phyloP scores from a whole-genome alignment of 139 green algal species.

The Chlamydomonas eustigma region DNA sequence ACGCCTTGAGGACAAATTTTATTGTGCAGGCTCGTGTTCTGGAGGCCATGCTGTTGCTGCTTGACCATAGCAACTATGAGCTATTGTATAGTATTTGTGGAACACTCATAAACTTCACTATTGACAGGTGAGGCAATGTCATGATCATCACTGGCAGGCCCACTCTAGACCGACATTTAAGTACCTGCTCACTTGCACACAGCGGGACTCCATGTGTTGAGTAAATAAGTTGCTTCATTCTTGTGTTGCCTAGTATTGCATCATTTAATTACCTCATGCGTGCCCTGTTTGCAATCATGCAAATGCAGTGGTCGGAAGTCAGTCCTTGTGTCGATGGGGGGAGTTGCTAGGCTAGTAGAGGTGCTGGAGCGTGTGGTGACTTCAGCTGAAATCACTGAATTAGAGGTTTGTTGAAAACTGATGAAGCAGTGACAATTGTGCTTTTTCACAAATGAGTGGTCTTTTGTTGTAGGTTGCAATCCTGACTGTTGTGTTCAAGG shows the following conservation, averaged over 20 bases:
- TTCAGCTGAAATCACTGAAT: not conserved
- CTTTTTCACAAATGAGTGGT: not conserved
- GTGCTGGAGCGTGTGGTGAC: slow-evolving; percentile 24
- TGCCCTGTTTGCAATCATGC: no score
- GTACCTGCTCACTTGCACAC: no score
- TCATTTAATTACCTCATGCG: not conserved
- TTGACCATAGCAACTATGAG: slow-evolving; percentile 48
- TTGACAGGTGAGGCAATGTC: slow-evolving; percentile 10
- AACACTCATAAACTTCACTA: slow-evolving; percentile 49
- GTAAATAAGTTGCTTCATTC: no score
- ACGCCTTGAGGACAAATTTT: no score
- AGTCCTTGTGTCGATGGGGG: slow-evolving; percentile 23
- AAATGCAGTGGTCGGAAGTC: not conserved
- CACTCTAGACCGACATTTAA: no score
- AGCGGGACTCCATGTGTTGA: no score
- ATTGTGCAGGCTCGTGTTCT: slow-evolving; percentile 28
- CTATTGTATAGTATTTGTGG: slow-evolving; percentile 38
- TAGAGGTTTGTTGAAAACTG: slow-evolving; percentile 3
- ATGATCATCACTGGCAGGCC: not conserved
- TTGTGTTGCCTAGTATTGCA: no score
- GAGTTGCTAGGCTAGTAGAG: slow-evolving; percentile 29
- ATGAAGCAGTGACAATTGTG: not conserved
- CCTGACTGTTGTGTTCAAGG: slow-evolving; percentile 41
- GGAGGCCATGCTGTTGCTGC: slow-evolving; percentile 44
- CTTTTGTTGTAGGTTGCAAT: slow-evolving; percentile 21